These are phyloP conservation scores for Aspergillus melleus DNA, from an alignment of 2,329 filamentous ascomycete genomes.

Conservation along the genomic window DNA sequence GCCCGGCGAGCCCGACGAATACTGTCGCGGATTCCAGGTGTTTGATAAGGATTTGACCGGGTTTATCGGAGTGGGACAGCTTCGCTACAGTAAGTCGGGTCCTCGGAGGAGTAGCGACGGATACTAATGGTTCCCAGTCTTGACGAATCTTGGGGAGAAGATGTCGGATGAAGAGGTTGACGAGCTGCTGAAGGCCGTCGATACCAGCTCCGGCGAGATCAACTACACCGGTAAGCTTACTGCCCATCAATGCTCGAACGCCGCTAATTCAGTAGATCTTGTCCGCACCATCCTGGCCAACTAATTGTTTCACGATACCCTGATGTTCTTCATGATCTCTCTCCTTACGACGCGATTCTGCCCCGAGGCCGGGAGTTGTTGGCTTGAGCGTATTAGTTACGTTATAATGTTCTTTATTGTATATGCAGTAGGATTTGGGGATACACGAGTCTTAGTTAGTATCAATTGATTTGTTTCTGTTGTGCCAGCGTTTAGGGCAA, in stretches of 20 bases:
- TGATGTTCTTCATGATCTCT: conserved; percentile 22
- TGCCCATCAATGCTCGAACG: neutral
- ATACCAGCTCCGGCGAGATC: conserved; percentile 93
- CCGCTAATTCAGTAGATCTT: conserved; percentile 58
- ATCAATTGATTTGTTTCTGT: neutral
- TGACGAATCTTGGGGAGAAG: conserved; percentile 98
- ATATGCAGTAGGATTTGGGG: neutral
- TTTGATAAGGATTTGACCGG: conserved; percentile 99
- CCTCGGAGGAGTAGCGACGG: neutral
- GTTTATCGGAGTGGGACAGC: conserved; percentile 94
- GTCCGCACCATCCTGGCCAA: conserved; percentile 86
- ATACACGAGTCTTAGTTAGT: neutral
- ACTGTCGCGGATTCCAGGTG: conserved; percentile 97
- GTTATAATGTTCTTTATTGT: conserved; percentile 1
- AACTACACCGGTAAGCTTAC: conserved; percentile 81
- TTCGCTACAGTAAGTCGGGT: conserved; percentile 70
- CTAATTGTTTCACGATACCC: conserved; percentile 48
- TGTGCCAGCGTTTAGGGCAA: conserved; percentile 5
- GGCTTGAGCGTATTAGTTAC: conserved; percentile 1
- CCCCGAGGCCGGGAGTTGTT: conserved; percentile 5
- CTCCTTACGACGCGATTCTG: conserved; percentile 3
- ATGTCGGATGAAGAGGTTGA: conserved; percentile 99
- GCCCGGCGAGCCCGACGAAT: conserved; percentile 95
- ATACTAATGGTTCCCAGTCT: conserved; percentile 52
- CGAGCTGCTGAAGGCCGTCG: conserved; percentile 96